Percentiles rank a stretch among this genome's conserved stretches.
phyloP scores from a whole-genome alignment of 1,139 yeast species.

The Taphrina sp. region DNA sequence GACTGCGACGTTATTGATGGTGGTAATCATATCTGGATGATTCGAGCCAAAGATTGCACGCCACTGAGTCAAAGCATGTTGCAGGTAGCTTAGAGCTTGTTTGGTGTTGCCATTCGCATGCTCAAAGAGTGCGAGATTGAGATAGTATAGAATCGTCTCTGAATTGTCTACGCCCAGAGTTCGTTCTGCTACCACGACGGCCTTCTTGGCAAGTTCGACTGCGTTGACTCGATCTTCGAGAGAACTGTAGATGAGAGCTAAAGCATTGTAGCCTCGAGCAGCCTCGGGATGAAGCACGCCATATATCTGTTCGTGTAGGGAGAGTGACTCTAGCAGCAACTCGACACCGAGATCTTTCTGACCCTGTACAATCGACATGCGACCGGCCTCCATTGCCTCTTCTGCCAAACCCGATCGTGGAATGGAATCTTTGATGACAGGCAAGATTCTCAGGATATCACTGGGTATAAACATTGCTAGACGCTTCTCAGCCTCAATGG shows the following conservation, averaged over 20 bases:
- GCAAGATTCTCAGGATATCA: constrained; percentile 69
- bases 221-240: constrained; percentile 61
- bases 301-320: constrained; percentile 77
- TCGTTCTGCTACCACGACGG: constrained; percentile 75
- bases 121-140: constrained; percentile 75
- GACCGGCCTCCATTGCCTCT: constrained; percentile 66
- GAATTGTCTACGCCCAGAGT: constrained; percentile 74
- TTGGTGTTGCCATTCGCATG: constrained; percentile 57
- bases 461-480: constrained; percentile 51
- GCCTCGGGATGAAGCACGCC: constrained; percentile 80
- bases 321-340: constrained; percentile 65
- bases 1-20: constrained; percentile 64
- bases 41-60: constrained; percentile 52
- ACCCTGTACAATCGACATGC: constrained; percentile 42
- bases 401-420: constrained; percentile 68
- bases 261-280: constrained; percentile 62
- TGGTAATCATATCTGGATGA: constrained; percentile 69
- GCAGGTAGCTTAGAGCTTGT: constrained; percentile 63
- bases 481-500: constrained; percentile 40
- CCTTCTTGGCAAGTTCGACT: constrained; percentile 64
- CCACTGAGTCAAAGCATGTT: constrained; percentile 63
- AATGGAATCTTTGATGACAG: constrained; percentile 68
- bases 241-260: constrained; percentile 68
- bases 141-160: constrained; percentile 68
- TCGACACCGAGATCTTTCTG: constrained; percentile 44